Conservation (phyloP, 805 yeast species). For the Ogataea minuta region DNA sequence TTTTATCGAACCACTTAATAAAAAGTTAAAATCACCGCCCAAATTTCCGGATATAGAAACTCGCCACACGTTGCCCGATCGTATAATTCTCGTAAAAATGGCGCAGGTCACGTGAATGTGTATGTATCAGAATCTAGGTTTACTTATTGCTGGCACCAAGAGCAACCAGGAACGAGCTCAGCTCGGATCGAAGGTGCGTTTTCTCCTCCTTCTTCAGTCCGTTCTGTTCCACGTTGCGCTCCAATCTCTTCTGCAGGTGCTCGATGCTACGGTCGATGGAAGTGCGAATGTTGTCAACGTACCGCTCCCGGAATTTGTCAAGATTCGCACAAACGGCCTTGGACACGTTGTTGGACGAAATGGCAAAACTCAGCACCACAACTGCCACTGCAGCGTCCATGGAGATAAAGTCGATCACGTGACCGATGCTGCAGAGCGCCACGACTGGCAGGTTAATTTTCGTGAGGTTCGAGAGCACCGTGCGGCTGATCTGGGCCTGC, state of each 20-base stretch:
- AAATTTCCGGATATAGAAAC: conserved; percentile 1
- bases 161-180: conserved; percentile 12
- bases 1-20: conserved; percentile 10
- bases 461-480: conserved; percentile 25
- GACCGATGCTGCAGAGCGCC: conserved; percentile 25
- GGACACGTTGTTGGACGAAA: conserved; percentile 29
- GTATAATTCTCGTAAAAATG: conserved; percentile 4
- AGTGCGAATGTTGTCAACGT: conserved; percentile 25
- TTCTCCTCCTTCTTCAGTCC: conserved; percentile 16
- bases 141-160: too few relatives aligned
- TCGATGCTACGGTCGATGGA: conserved; percentile 26
- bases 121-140: conserved; percentile 1
- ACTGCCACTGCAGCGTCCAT: conserved; percentile 30
- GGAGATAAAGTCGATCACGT: conserved; percentile 26
- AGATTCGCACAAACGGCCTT: conserved; percentile 20
- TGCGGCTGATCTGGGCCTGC: conserved; percentile 25
- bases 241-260: conserved; percentile 20
- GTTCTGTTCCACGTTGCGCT: conserved; percentile 16
- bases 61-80: conserved; percentile 1
- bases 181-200: conserved; percentile 9
- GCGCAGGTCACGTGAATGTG: conserved; percentile 4
- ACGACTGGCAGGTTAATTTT: conserved; percentile 30
- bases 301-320: conserved; percentile 25
- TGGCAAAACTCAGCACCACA: conserved; percentile 27
- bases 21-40: conserved; percentile 4